phyloP scores from a whole-genome alignment of 495 filamentous ascomycete genomes.

The Xeromyces bisporus region DNA sequence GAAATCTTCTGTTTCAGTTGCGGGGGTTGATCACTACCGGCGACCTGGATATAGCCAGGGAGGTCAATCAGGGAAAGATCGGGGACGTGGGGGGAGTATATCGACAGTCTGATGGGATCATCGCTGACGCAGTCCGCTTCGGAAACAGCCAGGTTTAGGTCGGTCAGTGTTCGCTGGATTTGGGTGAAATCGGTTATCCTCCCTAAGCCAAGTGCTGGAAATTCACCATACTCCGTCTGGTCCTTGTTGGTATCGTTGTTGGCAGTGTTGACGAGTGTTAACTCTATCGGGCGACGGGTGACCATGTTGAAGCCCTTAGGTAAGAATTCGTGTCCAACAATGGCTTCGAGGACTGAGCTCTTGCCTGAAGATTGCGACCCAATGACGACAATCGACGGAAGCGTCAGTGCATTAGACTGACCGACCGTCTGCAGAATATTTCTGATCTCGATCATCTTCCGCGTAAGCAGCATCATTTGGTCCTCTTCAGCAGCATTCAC shows the following conservation, averaged over 20 bases:
- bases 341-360: slow-evolving; percentile 91
- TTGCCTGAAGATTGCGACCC: slow-evolving; percentile 97
- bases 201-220: slow-evolving; percentile 76
- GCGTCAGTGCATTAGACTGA: slow-evolving; percentile 67
- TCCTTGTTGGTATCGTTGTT: too few species aligned
- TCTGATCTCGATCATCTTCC: slow-evolving; percentile 98
- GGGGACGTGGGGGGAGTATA: slow-evolving; percentile 88
- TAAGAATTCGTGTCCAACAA: slow-evolving; percentile 95
- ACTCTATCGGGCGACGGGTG: slow-evolving; percentile 85
- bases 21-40: slow-evolving; percentile 71
- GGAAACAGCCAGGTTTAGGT: slow-evolving; percentile 85
- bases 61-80: slow-evolving; percentile 94
- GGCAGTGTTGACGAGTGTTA: slow-evolving; percentile 91
- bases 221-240: slow-evolving; percentile 87
- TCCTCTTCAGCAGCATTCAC: slow-evolving; percentile 67
- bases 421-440: slow-evolving; percentile 80
- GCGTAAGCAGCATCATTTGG: slow-evolving; percentile 98
- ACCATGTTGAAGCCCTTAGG: slow-evolving; percentile 99
- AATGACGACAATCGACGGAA: slow-evolving; percentile 96
- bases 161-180: slow-evolving; percentile 84
- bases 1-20: slow-evolving; percentile 92
- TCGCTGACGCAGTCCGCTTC: slow-evolving; percentile 84
- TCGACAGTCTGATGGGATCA: slow-evolving; percentile 88
- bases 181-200: slow-evolving; percentile 87
- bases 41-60: slow-evolving; percentile 93